These are phyloP conservation scores for Penicillium sp. DNA, from an alignment of 2,329 filamentous ascomycete species.

Conservation along the genomic window DNA sequence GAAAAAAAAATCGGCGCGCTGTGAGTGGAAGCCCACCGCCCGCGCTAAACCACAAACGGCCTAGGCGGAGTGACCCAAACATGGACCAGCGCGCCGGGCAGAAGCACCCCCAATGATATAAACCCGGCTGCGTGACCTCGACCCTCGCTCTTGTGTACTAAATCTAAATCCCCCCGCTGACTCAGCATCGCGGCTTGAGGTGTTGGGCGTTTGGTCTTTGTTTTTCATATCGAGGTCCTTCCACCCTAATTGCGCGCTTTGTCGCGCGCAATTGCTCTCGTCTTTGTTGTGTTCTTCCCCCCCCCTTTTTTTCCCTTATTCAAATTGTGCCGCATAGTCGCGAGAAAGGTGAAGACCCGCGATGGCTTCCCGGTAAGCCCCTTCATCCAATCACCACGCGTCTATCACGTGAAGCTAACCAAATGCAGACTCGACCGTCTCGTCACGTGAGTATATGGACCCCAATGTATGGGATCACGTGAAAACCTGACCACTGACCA, in stretches of 20 bases:
- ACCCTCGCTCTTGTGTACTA: constrained; percentile 25
- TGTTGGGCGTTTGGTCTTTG: constrained; percentile 18
- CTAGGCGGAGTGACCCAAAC: constrained; percentile 37
- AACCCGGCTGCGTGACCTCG: constrained; percentile 46
- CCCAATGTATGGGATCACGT: not conserved
- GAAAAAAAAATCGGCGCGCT: constrained; percentile 24
- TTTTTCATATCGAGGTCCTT: constrained; percentile 10
- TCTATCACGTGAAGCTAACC: constrained; percentile 32
- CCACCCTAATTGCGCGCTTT: constrained; percentile 11
- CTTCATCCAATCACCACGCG: constrained; percentile 23
- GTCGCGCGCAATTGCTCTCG: constrained; percentile 11
- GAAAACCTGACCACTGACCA: constrained; percentile 22
- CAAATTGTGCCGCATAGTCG: constrained; percentile 19
- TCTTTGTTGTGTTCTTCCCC: constrained; percentile 5
- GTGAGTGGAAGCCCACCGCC: constrained; percentile 27
- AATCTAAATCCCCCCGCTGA: constrained; percentile 26
- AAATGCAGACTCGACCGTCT: constrained; percentile 70
- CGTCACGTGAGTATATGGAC: constrained; percentile 67
- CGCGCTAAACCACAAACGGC: constrained; percentile 24
- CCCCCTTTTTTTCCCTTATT: constrained; percentile 6
- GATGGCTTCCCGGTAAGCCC: constrained; percentile 44
- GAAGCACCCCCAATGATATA: constrained; percentile 45
- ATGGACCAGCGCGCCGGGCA: constrained; percentile 40
- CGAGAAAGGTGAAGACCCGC: constrained; percentile 28
- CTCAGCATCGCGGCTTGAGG: constrained; percentile 16